Percentiles rank a stretch among this genome's conserved stretches.
These are phyloP conservation scores for Aspergillus texensis DNA, from an alignment of 2,329 filamentous ascomycete genomes.

Conservation along the genomic window DNA sequence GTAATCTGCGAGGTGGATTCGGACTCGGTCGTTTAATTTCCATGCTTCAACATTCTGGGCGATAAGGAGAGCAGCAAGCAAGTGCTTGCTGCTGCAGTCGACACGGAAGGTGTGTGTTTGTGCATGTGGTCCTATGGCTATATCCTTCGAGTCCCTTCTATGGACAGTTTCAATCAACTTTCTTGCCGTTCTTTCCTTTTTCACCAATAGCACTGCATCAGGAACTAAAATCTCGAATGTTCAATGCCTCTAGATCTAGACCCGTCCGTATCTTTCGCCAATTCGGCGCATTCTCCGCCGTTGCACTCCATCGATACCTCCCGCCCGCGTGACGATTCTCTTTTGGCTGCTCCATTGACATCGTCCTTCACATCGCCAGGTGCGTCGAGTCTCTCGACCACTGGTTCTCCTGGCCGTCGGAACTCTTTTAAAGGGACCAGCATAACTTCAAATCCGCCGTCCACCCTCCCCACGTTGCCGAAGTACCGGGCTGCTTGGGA, in stretches of 20 bases:
- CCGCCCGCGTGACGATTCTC: conserved; percentile 32
- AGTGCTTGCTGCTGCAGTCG: conserved; percentile 51
- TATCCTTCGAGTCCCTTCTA: neutral
- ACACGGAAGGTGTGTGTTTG: conserved; percentile 47
- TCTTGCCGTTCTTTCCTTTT: conserved; percentile 2
- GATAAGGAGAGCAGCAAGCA: conserved; percentile 50
- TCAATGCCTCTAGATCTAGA: conserved; percentile 37
- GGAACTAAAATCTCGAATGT: conserved; percentile 16
- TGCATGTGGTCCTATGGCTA: conserved; percentile 12
- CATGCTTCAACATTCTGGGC: conserved; percentile 51
- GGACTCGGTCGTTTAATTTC: conserved; percentile 38
- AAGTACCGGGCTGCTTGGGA: conserved; percentile 37
- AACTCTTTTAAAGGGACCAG: conserved; percentile 29
- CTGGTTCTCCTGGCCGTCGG: conserved; percentile 37
- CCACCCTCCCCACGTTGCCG: conserved; percentile 34
- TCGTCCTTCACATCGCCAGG: conserved; percentile 39
- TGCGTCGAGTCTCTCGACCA: conserved; percentile 39
- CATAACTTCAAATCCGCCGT: conserved; percentile 31
- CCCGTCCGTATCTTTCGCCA: conserved; percentile 40
- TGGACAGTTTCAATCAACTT: conserved; percentile 1
- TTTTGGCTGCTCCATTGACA: conserved; percentile 33
- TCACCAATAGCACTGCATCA: conserved; percentile 5
- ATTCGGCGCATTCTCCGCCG: conserved; percentile 39
- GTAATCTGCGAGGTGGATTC: conserved; percentile 32
- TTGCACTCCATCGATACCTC: conserved; percentile 31